Evolutionary conservation across 2,329 filamentous ascomycete species (phyloP).

Genomic region (Helicocarpus griseus): DNA sequence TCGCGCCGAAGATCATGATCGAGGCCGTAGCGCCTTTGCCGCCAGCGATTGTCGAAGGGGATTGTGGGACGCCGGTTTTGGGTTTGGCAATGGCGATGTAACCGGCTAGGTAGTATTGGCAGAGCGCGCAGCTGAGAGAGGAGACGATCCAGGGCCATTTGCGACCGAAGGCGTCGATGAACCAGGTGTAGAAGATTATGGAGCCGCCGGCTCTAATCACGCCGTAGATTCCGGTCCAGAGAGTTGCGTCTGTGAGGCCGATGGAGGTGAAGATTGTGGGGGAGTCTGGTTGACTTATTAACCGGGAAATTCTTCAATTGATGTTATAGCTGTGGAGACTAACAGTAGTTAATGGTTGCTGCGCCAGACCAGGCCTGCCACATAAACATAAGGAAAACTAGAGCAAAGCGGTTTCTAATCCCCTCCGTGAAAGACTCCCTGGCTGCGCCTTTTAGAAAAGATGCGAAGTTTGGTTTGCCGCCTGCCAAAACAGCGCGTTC

Average conservation of each 20-base stretch:
- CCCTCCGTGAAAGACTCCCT: conserved; percentile 17
- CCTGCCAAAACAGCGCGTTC: conserved; percentile 6
- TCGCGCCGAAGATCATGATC: conserved; percentile 18
- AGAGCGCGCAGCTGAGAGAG: conserved; percentile 12
- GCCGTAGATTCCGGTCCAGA: conserved; percentile 17
- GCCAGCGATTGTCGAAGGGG: conserved; percentile 11
- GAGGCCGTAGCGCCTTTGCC: conserved; percentile 14
- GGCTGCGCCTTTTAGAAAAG: conserved; percentile 17
- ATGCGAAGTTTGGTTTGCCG: conserved; percentile 17
- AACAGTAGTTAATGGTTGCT: conserved; percentile 14
- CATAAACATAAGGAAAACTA: conserved; percentile 31
- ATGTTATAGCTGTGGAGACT: neutral
- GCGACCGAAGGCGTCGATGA: conserved; percentile 15
- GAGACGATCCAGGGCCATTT: conserved; percentile 13
- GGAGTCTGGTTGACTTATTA: conserved; percentile 3
- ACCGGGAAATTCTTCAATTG: neutral
- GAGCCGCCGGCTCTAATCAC: conserved; percentile 15
- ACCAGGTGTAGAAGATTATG: conserved; percentile 15
- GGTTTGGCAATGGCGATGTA: conserved; percentile 15
- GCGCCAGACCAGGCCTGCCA: conserved; percentile 13
- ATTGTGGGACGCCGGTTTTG: conserved; percentile 8
- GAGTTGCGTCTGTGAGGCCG: conserved; percentile 12
- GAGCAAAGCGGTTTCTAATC: conserved; percentile 32
- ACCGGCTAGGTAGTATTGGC: conserved; percentile 14
- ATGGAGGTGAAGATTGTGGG: conserved; percentile 15